Evolutionary conservation across 2,329 filamentous ascomycete species (phyloP), one percentile per base, ranked within the genome.

Genomic region (Parastagonospora nodorum): DNA sequence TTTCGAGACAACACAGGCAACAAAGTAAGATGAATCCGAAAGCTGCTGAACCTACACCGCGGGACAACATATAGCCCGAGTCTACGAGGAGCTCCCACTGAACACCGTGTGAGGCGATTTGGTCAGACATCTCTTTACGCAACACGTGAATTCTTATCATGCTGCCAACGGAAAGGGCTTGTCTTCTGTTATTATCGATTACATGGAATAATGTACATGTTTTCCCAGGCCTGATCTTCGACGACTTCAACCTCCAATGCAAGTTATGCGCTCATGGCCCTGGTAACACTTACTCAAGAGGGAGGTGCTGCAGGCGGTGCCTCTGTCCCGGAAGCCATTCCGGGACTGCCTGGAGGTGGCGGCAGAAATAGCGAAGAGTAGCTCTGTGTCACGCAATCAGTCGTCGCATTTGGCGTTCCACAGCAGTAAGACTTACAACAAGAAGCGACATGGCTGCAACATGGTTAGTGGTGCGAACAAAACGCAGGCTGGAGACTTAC

Each of bases 281-380:
- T 16, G n/a, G 30, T 30, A 36, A 30, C 31, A 48, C 38, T 15
- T 35, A n/a, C 45, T 62, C 64, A 76, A 43, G 76, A 71, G 50
- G 68, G 75, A 48, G 75, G 80, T 36, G 74, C 75, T 28, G 81
- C 77, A 53, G 79, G 68, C 28, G 81, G 75, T 27, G 79, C 75
- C 55, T 79, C 75, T 33, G 81, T 81, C 6, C 74, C 73, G 39
- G 78, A 75, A 15, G 68, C 75, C 45, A 62, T 55, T 16, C 64
- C 65, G 32, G 58, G 58, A 15, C 50, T 54, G 33, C 51, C 70
- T 28, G 75, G 71, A 39, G 78, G 70, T 10, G 84, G 82, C 42
- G 85, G 85, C 48, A 88, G 68, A 72, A 88, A 86, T 44, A 88
- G 75, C 12, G 84, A 84, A 72, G 88, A 80, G 64, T 88, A 88